These are phyloP conservation scores for Exophiala spinifera DNA, from an alignment of 2,329 filamentous ascomycete species.

Conservation along the genomic window DNA sequence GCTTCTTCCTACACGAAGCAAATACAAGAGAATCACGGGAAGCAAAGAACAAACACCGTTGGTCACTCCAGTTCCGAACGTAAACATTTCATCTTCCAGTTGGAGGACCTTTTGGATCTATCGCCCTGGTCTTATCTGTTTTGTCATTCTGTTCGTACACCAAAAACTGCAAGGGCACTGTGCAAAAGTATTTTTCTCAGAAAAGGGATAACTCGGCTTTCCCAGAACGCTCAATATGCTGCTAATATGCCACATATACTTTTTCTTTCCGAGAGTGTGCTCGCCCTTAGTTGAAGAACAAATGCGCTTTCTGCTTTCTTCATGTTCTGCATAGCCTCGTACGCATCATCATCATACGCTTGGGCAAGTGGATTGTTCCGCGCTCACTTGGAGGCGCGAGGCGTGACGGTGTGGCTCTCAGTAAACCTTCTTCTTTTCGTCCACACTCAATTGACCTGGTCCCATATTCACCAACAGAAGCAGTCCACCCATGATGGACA, in stretches of 20 bases:
- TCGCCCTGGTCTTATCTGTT: not conserved
- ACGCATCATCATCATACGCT: slow-evolving; percentile 20
- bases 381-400: not conserved
- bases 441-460: slow-evolving; percentile 93
- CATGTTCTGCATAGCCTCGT: slow-evolving; percentile 21
- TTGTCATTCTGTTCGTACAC: slow-evolving; percentile 1
- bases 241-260: not conserved
- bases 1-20: too few species aligned
- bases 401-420: slow-evolving; percentile 41
- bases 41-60: too few species aligned
- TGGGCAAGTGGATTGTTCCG: not conserved
- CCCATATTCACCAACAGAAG: slow-evolving; percentile 98
- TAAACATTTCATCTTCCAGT: too few species aligned
- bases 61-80: too few species aligned
- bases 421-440: slow-evolving; percentile 99
- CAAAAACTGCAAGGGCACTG: not conserved
- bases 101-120: too few species aligned
- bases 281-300: not conserved
- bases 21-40: not conserved
- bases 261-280: not conserved
- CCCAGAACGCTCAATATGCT: slow-evolving; percentile 3
- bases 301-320: not conserved
- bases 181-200: not conserved
- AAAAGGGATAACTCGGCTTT: not conserved
- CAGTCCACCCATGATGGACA: slow-evolving; percentile 93